Evolutionary conservation across 83 land plant genomes (phyloP).

Genomic region (Larix sibirica): DNA sequence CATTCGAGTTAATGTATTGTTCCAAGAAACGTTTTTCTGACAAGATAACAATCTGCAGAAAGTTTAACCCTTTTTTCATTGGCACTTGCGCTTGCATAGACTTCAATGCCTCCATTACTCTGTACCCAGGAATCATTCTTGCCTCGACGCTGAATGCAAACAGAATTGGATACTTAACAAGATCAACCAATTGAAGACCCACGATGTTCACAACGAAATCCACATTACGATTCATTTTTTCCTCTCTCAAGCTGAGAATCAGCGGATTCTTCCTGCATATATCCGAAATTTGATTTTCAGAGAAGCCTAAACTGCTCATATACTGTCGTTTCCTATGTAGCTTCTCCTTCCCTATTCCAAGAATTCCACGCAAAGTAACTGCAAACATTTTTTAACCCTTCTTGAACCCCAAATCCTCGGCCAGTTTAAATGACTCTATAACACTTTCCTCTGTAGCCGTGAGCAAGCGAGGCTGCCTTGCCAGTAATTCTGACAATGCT

Average conservation of each 20-base stretch:
- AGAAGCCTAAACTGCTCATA: neutral
- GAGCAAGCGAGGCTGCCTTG: neutral
- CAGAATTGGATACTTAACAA: conserved; percentile 4
- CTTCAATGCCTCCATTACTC: conserved; percentile 20
- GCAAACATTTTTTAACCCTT: neutral
- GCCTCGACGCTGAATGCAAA: conserved; percentile 17
- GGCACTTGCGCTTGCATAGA: conserved; percentile 6
- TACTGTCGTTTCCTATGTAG: neutral
- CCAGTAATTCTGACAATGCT: neutral
- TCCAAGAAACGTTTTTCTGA: conserved; percentile 19
- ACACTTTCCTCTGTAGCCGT: neutral
- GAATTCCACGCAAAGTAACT: neutral
- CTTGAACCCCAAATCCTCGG: neutral
- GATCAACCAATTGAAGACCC: neutral
- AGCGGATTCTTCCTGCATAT: neutral
- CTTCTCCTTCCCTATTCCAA: neutral
- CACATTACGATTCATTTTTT: conserved; percentile 11
- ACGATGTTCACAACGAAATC: conserved; percentile 20
- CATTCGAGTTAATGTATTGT: conserved; percentile 13
- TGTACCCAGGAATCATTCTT: conserved; percentile 21
- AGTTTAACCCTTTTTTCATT: conserved; percentile 3
- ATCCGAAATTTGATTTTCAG: neutral
- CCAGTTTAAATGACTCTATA: neutral
- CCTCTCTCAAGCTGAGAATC: neutral
- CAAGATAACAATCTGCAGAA: neutral